Evolutionary conservation across 495 filamentous ascomycete species (phyloP).

Genomic region (Trichoderma virens): DNA sequence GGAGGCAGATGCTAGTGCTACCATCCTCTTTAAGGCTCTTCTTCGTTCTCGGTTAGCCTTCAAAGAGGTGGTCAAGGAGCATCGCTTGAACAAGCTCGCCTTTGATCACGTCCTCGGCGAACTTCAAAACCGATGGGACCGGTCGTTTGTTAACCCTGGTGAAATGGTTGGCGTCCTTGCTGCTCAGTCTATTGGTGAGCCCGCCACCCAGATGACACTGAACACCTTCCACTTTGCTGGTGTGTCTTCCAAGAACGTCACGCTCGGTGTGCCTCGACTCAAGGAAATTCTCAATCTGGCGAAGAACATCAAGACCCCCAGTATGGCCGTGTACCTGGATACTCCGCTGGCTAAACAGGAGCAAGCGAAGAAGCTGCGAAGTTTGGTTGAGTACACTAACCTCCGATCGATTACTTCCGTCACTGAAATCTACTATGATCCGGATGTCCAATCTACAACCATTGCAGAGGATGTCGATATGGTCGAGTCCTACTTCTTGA

Average conservation of each 20-base stretch:
- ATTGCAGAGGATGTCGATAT: conserved; percentile 87
- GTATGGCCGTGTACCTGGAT: conserved; percentile 88
- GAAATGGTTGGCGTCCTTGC: conserved; percentile 99
- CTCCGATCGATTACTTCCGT: conserved; percentile 82
- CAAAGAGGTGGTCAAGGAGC: conserved; percentile 77
- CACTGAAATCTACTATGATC: conserved; percentile 96
- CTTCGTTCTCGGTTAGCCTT: conserved; percentile 84
- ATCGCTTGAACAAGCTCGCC: conserved; percentile 81
- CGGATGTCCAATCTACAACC: conserved; percentile 73
- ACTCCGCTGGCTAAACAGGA: conserved; percentile 56
- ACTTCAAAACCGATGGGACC: conserved; percentile 75
- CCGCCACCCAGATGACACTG: conserved; percentile 97
- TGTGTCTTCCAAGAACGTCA: conserved; percentile 99
- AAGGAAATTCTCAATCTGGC: conserved; percentile 99
- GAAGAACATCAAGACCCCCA: conserved; percentile 95
- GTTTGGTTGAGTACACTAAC: conserved; percentile 88
- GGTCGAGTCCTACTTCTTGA: conserved; percentile 94
- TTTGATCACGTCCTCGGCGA: conserved; percentile 91
- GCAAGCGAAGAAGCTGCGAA: conserved; percentile 76
- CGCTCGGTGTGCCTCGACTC: conserved; percentile 94
- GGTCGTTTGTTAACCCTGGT: conserved; percentile 74
- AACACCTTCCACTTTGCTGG: conserved; percentile 99
- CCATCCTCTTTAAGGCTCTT: conserved; percentile 82
- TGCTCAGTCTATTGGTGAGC: conserved; percentile 97
- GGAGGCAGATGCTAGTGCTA: conserved; percentile 85